Evolutionary conservation across 345 rosid species (phyloP).

Genomic region (Lepidium sativum): DNA sequence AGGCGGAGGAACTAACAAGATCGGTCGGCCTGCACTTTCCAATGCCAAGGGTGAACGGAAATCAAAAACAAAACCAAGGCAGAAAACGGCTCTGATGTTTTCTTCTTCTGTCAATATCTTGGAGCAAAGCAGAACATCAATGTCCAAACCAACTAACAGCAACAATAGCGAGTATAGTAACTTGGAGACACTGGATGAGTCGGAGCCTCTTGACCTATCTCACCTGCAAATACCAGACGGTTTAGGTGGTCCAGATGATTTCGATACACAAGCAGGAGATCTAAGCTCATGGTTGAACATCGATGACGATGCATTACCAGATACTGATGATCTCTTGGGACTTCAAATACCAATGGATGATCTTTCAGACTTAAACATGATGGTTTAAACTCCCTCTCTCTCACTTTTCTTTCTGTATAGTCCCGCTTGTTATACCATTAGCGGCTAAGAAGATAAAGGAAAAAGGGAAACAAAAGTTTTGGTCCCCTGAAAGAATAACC

Average conservation of each 20-base stretch:
- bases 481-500: constrained; percentile 50
- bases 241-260: constrained; percentile 48
- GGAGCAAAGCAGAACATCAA: constrained; percentile 51
- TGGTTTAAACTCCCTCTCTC: constrained; percentile 50
- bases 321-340: constrained; percentile 69
- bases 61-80: constrained; percentile 84
- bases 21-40: constrained; percentile 63
- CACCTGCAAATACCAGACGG: constrained; percentile 61
- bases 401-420: constrained; percentile 50
- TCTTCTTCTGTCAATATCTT: constrained; percentile 50
- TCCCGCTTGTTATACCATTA: constrained; percentile 73
- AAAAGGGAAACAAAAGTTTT: constrained; percentile 29
- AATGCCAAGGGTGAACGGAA: constrained; percentile 83
- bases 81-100: constrained; percentile 64
- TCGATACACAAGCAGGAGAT: constrained; percentile 60
- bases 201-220: constrained; percentile 63
- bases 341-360: constrained; percentile 99
- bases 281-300: constrained; percentile 90
- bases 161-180: constrained; percentile 44
- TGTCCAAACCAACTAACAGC: constrained; percentile 43
- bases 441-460: constrained; percentile 28
- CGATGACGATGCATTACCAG: constrained; percentile 86
- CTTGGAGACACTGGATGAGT: constrained; percentile 59
- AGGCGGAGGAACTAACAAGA: constrained; percentile 57
- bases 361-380: constrained; percentile 91